Evolutionary conservation across 2,329 filamentous ascomycete species (phyloP).

Genomic region (Tetracladium maxilliforme): DNA sequence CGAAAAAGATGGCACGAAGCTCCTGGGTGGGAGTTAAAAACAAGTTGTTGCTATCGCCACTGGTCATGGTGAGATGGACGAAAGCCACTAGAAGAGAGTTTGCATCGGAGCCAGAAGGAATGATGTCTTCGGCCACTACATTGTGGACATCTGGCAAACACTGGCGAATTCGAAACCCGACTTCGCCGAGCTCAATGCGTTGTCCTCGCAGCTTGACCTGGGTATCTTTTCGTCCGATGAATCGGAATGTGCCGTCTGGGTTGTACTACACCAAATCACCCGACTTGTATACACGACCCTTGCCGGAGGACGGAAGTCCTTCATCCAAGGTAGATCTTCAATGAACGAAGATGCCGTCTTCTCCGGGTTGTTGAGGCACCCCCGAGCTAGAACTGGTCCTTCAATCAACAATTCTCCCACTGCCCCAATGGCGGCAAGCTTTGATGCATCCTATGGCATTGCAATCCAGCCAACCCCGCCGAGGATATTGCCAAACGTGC

Average conservation of each 20-base stretch:
- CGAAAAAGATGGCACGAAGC: no score
- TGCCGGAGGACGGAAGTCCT: no score
- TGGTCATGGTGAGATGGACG: no score
- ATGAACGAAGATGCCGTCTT: slow-evolving; percentile 2
- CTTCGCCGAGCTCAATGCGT: slow-evolving; percentile 27
- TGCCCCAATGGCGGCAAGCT: slow-evolving; percentile 9
- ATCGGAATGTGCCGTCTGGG: slow-evolving; percentile 12
- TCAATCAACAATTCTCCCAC: slow-evolving; percentile 12
- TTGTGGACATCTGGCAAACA: slow-evolving; percentile 17
- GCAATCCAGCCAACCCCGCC: slow-evolving; percentile 3
- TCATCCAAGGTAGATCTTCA: neutral
- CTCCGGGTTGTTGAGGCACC: slow-evolving; percentile 1
- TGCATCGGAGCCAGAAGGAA: no score
- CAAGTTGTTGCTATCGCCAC: neutral
- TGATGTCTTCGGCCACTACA: no score
- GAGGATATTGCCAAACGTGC: neutral
- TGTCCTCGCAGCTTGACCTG: slow-evolving; percentile 33
- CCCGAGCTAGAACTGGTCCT: neutral
- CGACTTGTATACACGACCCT: slow-evolving; percentile 24
- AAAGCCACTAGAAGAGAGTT: no score
- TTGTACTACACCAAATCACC: slow-evolving; percentile 16
- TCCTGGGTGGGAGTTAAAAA: slow-evolving; percentile 1
- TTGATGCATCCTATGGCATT: slow-evolving; percentile 6
- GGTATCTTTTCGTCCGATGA: slow-evolving; percentile 26
- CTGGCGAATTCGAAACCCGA: slow-evolving; percentile 19